Percentiles rank a stretch among this genome's conserved stretches.
Evolutionary conservation across 768 basidiomycete genomes (phyloP).

Genomic region (Lactarius tabidus): DNA sequence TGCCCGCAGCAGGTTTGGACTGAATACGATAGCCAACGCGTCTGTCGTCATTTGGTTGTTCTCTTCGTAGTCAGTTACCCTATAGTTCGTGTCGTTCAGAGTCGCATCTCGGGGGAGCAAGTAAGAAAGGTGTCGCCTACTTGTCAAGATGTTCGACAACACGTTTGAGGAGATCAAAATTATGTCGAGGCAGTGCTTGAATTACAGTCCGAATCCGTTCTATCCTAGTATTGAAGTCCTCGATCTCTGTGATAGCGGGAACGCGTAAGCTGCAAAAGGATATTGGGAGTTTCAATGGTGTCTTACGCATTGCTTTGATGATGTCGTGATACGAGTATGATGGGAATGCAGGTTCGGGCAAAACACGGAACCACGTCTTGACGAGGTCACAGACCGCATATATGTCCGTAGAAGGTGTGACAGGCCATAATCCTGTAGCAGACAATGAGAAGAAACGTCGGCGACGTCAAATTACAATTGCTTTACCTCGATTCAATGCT

Average conservation of each 20-base stretch:
- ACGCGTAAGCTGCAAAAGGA: neutral
- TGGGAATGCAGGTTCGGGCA: conserved; percentile 80
- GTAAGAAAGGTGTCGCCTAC: conserved; percentile 34
- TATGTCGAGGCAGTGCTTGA: conserved; percentile 61
- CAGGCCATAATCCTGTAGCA: conserved; percentile 54
- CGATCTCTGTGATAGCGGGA: conserved; percentile 45
- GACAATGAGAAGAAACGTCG: conserved; percentile 9
- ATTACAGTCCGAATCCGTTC: conserved; percentile 62
- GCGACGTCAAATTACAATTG: neutral
- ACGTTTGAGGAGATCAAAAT: conserved; percentile 76
- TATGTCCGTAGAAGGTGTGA: conserved; percentile 61
- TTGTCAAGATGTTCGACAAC: conserved; percentile 82
- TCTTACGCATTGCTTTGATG: conserved; percentile 65
- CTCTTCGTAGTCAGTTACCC: conserved; percentile 86
- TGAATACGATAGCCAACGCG: conserved; percentile 81
- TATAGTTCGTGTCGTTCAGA: conserved; percentile 29
- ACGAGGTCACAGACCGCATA: conserved; percentile 80
- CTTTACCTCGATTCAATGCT: conserved; percentile 65
- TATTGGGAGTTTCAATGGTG: neutral
- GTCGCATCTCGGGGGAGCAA: neutral
- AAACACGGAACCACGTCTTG: conserved; percentile 80
- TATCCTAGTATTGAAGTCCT: conserved; percentile 65
- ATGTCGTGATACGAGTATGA: conserved; percentile 60
- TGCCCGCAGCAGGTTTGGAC: conserved; percentile 72
- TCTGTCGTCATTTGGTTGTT: conserved; percentile 89